A percentile compares a stretch with the other conserved stretches of the same genome.
Conservation (phyloP, 352 stramenopile species). For the Elongisporangium undulatum region DNA sequence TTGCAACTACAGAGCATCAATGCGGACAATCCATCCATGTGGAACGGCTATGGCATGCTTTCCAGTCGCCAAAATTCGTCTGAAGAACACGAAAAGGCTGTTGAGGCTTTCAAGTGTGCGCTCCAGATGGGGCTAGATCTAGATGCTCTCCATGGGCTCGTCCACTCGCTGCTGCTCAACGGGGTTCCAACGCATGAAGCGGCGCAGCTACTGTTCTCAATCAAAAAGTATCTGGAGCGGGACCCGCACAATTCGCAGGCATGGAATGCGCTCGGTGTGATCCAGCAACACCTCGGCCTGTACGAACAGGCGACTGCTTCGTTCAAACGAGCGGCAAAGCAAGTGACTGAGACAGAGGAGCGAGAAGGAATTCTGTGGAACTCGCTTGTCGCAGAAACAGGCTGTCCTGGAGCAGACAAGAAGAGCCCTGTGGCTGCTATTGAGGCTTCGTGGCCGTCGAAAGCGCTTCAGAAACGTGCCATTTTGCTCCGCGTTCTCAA, state of each 20-base stretch:
- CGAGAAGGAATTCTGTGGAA: constrained; percentile 34
- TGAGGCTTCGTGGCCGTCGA: constrained; percentile 8
- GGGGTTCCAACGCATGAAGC: constrained; percentile 1
- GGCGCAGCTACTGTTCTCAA: constrained; percentile 62
- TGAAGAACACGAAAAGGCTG: constrained; percentile 38
- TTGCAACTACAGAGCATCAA: constrained; percentile 83
- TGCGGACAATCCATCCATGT: constrained; percentile 79
- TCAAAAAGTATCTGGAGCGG: constrained; percentile 77
- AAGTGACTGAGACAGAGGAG: neutral
- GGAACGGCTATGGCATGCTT: constrained; percentile 83
- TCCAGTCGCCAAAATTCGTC: constrained; percentile 33
- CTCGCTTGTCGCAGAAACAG: constrained; percentile 22
- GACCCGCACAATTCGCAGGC: constrained; percentile 53
- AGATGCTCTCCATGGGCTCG: constrained; percentile 68
- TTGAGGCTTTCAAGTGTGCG: constrained; percentile 75
- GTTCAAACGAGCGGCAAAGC: constrained; percentile 10
- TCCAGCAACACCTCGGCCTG: constrained; percentile 52
- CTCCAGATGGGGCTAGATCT: constrained; percentile 69
- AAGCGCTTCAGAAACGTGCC: constrained; percentile 3
- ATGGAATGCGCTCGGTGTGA: constrained; percentile 62
- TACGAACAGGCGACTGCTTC: constrained; percentile 33
- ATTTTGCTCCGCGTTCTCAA: constrained; percentile 19
- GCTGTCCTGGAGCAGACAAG: constrained; percentile 6
- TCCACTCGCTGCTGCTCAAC: constrained; percentile 5
- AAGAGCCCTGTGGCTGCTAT: neutral